These are phyloP conservation scores for Aaosphaeria pasadenensis DNA, from an alignment of 2,329 filamentous ascomycete genomes.

Conservation along the genomic window DNA sequence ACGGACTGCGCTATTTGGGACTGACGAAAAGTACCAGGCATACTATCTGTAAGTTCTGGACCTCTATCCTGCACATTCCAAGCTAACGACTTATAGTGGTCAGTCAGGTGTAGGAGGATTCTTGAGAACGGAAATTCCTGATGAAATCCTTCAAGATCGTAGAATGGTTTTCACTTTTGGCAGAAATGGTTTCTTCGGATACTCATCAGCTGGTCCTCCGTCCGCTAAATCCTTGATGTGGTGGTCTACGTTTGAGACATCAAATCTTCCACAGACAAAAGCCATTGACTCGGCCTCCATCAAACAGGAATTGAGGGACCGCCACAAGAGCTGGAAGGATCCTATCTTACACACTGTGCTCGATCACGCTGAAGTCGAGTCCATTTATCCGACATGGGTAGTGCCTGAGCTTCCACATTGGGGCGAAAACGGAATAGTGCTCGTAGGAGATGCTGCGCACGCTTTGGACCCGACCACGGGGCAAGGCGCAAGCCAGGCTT, in stretches of 20 bases:
- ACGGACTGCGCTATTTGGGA: constrained; percentile 14
- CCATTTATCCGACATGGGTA: constrained; percentile 50
- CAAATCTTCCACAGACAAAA: constrained; percentile 6
- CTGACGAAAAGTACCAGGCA: constrained; percentile 10
- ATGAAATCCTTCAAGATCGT: constrained; percentile 21
- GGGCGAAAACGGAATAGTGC: constrained; percentile 47
- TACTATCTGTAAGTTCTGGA: constrained; percentile 13
- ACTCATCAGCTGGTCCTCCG: constrained; percentile 36
- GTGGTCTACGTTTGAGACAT: constrained; percentile 43
- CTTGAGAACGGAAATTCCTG: constrained; percentile 32
- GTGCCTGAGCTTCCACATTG: constrained; percentile 43
- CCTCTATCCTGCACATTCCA: background rate
- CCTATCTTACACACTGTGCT: constrained; percentile 38
- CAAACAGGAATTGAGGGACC: constrained; percentile 34
- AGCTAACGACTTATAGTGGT: constrained; percentile 6
- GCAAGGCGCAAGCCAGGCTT: constrained; percentile 55
- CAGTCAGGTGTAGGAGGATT: constrained; percentile 47
- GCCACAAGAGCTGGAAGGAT: constrained; percentile 47
- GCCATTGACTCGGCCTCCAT: constrained; percentile 15
- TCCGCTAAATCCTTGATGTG: constrained; percentile 34
- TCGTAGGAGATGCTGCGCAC: constrained; percentile 59
- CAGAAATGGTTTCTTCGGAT: constrained; percentile 52
- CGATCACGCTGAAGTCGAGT: constrained; percentile 36
- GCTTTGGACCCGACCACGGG: constrained; percentile 54
- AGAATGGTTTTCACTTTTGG: constrained; percentile 46